Evolutionary conservation across 2,329 filamentous ascomycete species (phyloP), one percentile per base, ranked within the genome.

Genomic region (Graphilbum ipis-grandicollis): DNA sequence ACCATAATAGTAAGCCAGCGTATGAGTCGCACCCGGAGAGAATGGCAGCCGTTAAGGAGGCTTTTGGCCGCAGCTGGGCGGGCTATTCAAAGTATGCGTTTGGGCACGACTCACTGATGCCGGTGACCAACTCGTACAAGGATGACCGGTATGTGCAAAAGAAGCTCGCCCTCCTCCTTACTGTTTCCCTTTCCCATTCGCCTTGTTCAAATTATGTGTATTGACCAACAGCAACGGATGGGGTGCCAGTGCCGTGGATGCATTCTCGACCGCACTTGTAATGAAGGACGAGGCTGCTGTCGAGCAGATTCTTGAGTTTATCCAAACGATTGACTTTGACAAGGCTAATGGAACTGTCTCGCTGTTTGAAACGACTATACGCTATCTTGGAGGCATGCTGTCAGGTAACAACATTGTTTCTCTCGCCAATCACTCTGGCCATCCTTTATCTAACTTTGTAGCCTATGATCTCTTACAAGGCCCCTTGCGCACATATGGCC

Each of bases 291-390:
- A 62, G 21, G 61, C 75, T 14, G 72, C 81, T 19, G 74, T 90
- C 13, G 59, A 75, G 31, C 62, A 74, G 37, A 85, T 92, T 43
- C 55, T 93, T 17, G 62, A 77, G 6, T 76, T 75, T 50, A 68
- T 93, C 33, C 66, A 72, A 0, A 68, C 57, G 0, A 77, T 92
- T 48, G 63, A 92, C 54, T 93, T 82, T 50, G 66, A 66, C 31
- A 59, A 63, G 10, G 80, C 77, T 1, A 48, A 62, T 2, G 55
- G 62, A 2, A 56, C 62, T 9, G 73, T 93, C 34, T 88, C 79
- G 28, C 56, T 93, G 8, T 93, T 93, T 48, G 85, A 93, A 56
- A 92, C 83, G 0, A 93, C 82, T 1, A 93, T 93, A 49, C 75
- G 85, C 21, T 93, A 93, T 48, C 59, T 93, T 1, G 85, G 72